phyloP scores from a whole-genome alignment of 1,284 basidiomycete species.

The Ganoderma meredithae region DNA sequence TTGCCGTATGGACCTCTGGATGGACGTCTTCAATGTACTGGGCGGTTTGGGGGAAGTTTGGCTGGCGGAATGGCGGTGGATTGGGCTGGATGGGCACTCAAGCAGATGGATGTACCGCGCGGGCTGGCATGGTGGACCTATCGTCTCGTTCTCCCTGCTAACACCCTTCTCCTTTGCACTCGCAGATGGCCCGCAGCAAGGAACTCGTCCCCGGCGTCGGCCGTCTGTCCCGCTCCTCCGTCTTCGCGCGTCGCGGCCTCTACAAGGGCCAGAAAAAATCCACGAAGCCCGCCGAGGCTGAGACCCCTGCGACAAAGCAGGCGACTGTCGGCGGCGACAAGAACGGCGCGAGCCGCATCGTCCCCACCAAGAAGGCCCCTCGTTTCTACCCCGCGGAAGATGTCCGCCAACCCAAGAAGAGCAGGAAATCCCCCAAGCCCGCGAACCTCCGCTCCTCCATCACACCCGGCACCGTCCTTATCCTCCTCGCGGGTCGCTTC shows the following conservation, averaged over 20 bases:
- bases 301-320: conserved; percentile 74
- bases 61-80: conserved; percentile 23
- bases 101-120: conserved; percentile 45
- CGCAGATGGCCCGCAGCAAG: conserved; percentile 92
- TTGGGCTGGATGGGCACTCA: conserved; percentile 46
- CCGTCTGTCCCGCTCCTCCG: conserved; percentile 84
- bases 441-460: conserved; percentile 87
- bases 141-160: conserved; percentile 22
- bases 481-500: conserved; percentile 98
- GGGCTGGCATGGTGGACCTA: conserved; percentile 29
- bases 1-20: conserved; percentile 24
- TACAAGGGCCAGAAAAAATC: conserved; percentile 85
- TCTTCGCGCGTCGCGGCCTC: conserved; percentile 82
- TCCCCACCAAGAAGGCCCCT: conserved; percentile 88
- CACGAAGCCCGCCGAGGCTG: conserved; percentile 67
- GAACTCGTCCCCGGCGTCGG: conserved; percentile 87
- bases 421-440: conserved; percentile 85
- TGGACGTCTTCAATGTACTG: conserved; percentile 27
- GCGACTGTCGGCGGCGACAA: conserved; percentile 89
- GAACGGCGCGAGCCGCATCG: conserved; percentile 89
- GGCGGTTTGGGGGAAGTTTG: conserved; percentile 13
- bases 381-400: conserved; percentile 99
- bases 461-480: conserved; percentile 94
- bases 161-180: conserved; percentile 31
- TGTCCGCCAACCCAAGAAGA: conserved; percentile 89